Base-by-base conservation (phyloP, 2,329 filamentous ascomycete genomes). In the Xylaria digitata region DNA sequence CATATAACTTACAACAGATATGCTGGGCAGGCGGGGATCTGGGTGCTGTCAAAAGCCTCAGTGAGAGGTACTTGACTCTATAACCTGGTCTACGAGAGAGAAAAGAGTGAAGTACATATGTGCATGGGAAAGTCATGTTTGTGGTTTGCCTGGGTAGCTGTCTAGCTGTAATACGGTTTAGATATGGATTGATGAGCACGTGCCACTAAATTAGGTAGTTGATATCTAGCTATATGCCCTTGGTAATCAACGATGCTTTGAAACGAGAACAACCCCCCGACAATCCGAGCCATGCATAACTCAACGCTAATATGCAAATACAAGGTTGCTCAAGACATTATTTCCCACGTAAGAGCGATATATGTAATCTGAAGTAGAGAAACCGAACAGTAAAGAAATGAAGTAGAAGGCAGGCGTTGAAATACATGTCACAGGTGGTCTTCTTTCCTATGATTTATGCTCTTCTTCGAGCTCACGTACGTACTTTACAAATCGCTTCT, bases 401-500 rank as follows among this genome's bases (percentile, higher is more conserved):
- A 52, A 66, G 55, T 26, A 40, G 15, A 50, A 37, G 48, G n/a
- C 19, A 19, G 42, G 8, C 30, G 15, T 13, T 11, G 17, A 5
- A 57, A 55, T 4, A 17, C 15, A 32, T 11, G 26, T 8, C 15
- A 17, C 30, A 21, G n/a, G 59, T 63, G 57, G 11, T 11, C 52
- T 23, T 17, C 26, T 56, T 21, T 37, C 19, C 71, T 61, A 75
- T 55, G 48, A 58, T 19, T 60, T 61, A 58, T 75, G 73, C 42
- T 80, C 72, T 57, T 82, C 85, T 76, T 96, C 92, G 52, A 94
- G 81, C 75, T 96, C 91, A 72, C 94, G 93, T 80, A 97, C 91
- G 77, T 97, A 97, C 79, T 93, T 94, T 66, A 97, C 95, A 82
- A 99, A 98, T 3, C 89, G 90, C 83, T 99, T 99, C 83, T 98